Base-by-base conservation (phyloP, 2,329 filamentous ascomycete genomes). In the Hymenoscyphus fructigenus region DNA sequence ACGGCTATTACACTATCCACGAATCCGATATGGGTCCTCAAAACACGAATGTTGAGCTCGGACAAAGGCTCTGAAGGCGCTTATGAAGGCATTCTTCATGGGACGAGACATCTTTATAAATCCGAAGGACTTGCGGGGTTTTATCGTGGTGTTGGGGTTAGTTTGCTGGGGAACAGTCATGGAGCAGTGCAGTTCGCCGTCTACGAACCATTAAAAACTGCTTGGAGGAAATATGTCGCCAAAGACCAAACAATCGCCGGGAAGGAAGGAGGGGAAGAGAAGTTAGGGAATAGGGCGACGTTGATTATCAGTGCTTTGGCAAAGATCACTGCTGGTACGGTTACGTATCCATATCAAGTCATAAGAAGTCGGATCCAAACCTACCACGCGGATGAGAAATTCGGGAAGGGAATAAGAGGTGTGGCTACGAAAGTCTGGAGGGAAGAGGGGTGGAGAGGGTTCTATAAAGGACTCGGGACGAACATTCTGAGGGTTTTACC, bases 1-100 rank as follows among this genome's bases (percentile, higher is more conserved):
- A 82, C 90, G 20, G 78, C 91, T 50, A 96, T 93, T 1, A 90
- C 93, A 55, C 79, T 91, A 34, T 83, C 94, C 69, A 98, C 95
- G 34, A 98, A 98, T 76, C 95, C 95, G 2, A 89, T 99, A 72
- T 99, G 95, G 95, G 95, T 99, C 2, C 88, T 99, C 76, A 98
- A 98, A 82, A 98, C 94, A 9, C 90, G 95, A 68, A 98, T 99
- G 93, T 83, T 98, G 28, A 92, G 93, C 34, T 93, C 91, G 3
- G 91, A 95, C 70, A 85, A 86, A 59, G 82, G 85, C 62, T 84
- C 87, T 5, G 85, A 84, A 1, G 92, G 92, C 15, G 95, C 94
- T 1, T 99, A 99, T 78, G 84, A 86, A 17, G 89, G 86, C 69
- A 91, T 97, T 82, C 79, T 83, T 69, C 84, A 88, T 59, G 95